Evolutionary conservation across 495 filamentous ascomycete species (phyloP).

Genomic region (Peziza echinospora): DNA sequence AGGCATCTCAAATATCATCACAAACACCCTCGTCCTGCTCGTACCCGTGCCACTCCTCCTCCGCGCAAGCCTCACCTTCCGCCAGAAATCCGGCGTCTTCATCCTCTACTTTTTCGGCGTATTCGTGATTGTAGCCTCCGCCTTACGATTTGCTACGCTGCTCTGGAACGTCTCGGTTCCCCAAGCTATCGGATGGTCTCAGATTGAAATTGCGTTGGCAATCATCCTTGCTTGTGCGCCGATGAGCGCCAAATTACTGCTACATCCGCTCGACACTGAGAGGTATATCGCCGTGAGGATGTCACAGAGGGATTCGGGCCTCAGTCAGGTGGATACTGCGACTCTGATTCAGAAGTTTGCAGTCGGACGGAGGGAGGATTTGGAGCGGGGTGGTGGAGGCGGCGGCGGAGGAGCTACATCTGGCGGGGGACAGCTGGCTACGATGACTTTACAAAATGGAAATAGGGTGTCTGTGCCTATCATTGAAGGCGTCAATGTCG

Average conservation of each 20-base stretch:
- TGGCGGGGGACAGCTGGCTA: no score
- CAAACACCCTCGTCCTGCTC: constrained; percentile 17
- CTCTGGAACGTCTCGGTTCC: constrained; percentile 17
- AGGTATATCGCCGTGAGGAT: no score
- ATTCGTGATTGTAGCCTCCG: constrained; percentile 17
- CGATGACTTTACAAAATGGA: no score
- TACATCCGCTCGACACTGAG: constrained; percentile 4
- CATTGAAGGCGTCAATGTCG: no score
- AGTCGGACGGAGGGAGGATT: no score
- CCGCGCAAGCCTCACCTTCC: constrained; percentile 12
- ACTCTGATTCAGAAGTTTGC: no score
- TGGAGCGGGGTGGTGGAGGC: no score
- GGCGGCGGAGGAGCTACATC: no score
- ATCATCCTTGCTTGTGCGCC: constrained; percentile 14
- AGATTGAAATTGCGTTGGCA: constrained; percentile 17
- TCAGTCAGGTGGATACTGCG: no score
- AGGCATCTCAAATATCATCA: constrained; percentile 18
- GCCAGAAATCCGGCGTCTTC: constrained; percentile 11
- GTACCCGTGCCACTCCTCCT: constrained; percentile 16
- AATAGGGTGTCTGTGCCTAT: no score
- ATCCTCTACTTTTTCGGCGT: constrained; percentile 18
- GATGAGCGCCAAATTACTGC: constrained; percentile 15
- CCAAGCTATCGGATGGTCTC: constrained; percentile 18
- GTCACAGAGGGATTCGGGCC: no score
- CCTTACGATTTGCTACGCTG: constrained; percentile 17